These are phyloP conservation scores for Acidomyces sp. DNA, from an alignment of 495 filamentous ascomycete genomes.

Conservation along the genomic window DNA sequence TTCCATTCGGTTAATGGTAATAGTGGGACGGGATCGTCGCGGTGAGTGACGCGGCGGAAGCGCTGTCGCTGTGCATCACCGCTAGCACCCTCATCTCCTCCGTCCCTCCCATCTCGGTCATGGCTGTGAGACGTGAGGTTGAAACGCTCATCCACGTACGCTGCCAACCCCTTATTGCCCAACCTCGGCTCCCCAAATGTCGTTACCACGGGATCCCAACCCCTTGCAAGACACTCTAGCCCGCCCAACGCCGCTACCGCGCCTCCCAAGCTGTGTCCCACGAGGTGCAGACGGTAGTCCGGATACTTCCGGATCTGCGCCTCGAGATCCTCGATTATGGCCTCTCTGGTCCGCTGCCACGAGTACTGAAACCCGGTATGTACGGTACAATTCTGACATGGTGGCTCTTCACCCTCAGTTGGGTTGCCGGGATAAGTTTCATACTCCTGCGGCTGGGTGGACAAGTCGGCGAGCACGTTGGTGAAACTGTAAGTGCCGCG, in stretches of 20 bases:
- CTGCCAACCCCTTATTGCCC: slow-evolving; percentile 59
- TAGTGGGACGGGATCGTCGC: slow-evolving; percentile 76
- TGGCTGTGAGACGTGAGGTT: slow-evolving; percentile 25
- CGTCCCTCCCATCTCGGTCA: slow-evolving; percentile 19
- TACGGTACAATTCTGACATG: slow-evolving; percentile 74
- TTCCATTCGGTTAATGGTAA: slow-evolving; percentile 80
- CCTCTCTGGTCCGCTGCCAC: slow-evolving; percentile 58
- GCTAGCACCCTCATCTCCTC: no score
- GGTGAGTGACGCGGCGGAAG: slow-evolving; percentile 75
- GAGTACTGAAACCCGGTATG: slow-evolving; percentile 79
- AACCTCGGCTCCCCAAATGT: slow-evolving; percentile 87
- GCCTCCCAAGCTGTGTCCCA: slow-evolving; percentile 86
- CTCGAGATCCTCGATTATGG: slow-evolving; percentile 48
- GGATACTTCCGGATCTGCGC: slow-evolving; percentile 45
- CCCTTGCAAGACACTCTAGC: slow-evolving; percentile 55
- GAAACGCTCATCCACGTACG: slow-evolving; percentile 58
- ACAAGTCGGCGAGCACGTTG: slow-evolving; percentile 80
- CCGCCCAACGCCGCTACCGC: slow-evolving; percentile 81
- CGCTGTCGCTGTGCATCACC: slow-evolving; percentile 8
- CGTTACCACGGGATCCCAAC: slow-evolving; percentile 62
- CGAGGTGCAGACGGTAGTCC: slow-evolving; percentile 57
- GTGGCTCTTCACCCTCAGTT: slow-evolving; percentile 24
- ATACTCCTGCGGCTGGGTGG: slow-evolving; percentile 78
- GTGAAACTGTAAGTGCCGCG: slow-evolving; percentile 86
- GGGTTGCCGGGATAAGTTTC: slow-evolving; percentile 65